Evolutionary conservation across 768 basidiomycete species (phyloP).

Genomic region (Suillus decipiens): DNA sequence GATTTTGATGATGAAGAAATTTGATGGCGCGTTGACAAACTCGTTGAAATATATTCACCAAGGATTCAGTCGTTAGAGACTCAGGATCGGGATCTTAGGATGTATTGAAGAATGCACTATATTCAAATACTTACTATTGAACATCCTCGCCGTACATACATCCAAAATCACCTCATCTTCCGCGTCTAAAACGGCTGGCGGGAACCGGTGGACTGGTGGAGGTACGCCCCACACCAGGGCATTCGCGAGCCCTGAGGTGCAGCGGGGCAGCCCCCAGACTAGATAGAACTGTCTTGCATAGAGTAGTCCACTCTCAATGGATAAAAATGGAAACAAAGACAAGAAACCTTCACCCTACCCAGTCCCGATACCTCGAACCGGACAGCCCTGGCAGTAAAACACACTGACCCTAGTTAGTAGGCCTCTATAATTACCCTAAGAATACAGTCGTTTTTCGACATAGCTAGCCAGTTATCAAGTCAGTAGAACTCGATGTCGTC

Average conservation of each 20-base stretch:
- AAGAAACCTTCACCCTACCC: background rate
- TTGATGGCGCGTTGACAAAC: background rate
- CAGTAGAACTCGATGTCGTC: background rate
- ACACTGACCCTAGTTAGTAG: too few relatives aligned
- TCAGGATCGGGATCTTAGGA: background rate
- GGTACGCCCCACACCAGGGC: too few relatives aligned
- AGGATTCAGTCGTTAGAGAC: background rate
- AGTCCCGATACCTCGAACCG: background rate
- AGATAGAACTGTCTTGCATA: too few relatives aligned
- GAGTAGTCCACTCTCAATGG: too few relatives aligned
- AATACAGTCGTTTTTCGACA: background rate
- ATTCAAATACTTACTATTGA: too few relatives aligned
- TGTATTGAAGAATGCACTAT: background rate
- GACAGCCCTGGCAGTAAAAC: background rate
- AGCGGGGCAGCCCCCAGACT: too few relatives aligned
- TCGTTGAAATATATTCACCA: background rate
- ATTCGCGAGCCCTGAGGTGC: too few relatives aligned
- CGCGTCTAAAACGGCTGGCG: too few relatives aligned
- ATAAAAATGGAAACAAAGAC: too few relatives aligned
- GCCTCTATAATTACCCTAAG: background rate
- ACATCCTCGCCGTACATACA: too few relatives aligned
- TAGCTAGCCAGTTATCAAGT: background rate
- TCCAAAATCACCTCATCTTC: too few relatives aligned
- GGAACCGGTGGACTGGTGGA: too few relatives aligned
- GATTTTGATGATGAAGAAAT: constrained; percentile 79